These are phyloP conservation scores for Lolium rigidum DNA, from an alignment of 176 grass and related monocot genomes.

Conservation along the genomic window DNA sequence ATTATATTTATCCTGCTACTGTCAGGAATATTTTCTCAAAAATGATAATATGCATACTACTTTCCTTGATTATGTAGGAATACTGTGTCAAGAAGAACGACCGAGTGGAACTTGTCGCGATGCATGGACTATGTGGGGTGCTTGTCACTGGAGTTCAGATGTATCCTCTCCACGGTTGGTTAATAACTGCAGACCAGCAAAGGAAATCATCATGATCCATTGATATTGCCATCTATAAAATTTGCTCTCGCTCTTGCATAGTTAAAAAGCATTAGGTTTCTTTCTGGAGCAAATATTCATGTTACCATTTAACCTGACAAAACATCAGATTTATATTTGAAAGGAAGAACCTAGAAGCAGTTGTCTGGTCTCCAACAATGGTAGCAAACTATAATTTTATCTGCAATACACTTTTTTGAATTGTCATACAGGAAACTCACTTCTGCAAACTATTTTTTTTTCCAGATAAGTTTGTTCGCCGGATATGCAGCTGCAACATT, in stretches of 20 bases:
- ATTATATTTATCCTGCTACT: slow-evolving; percentile 16
- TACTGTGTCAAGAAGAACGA: slow-evolving; percentile 77
- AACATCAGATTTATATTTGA: slow-evolving; percentile 59
- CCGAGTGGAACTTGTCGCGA: slow-evolving; percentile 70
- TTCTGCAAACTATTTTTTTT: slow-evolving; percentile 16
- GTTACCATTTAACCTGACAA: slow-evolving; percentile 35
- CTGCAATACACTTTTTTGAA: slow-evolving; percentile 19
- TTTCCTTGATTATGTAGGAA: slow-evolving; percentile 55
- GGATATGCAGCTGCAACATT: slow-evolving; percentile 53
- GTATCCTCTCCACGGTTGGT: slow-evolving; percentile 56
- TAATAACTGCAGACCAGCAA: slow-evolving; percentile 1
- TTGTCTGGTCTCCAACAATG: slow-evolving; percentile 63
- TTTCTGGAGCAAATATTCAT: not conserved
- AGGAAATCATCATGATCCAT: slow-evolving; percentile 18
- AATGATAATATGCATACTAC: slow-evolving; percentile 1
- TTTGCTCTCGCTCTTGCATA: not conserved
- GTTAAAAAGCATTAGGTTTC: not conserved
- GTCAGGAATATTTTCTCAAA: slow-evolving; percentile 19
- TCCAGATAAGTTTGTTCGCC: slow-evolving; percentile 50
- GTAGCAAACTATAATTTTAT: slow-evolving; percentile 37
- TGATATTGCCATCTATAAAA: not conserved
- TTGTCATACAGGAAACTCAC: slow-evolving; percentile 32
- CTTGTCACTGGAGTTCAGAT: slow-evolving; percentile 61
- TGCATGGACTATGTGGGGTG: slow-evolving; percentile 69
- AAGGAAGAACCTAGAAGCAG: slow-evolving; percentile 56